These are phyloP conservation scores for Lasiodiplodia gonubiensis DNA, from an alignment of 2,329 filamentous ascomycete genomes.

Conservation along the genomic window DNA sequence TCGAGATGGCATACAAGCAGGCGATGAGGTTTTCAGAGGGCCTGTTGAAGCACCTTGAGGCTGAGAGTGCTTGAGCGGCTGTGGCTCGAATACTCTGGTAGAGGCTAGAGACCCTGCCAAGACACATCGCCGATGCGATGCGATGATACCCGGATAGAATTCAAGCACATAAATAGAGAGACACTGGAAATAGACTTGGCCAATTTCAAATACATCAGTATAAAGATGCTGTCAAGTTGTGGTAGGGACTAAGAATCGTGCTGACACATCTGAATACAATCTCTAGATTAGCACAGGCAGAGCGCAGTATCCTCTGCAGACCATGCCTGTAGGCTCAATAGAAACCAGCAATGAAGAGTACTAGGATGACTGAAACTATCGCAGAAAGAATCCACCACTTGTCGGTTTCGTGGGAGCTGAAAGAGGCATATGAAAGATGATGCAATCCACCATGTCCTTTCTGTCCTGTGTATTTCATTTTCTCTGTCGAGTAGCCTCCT, in stretches of 20 bases:
- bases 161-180: background rate
- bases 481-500: background rate
- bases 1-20: constrained; percentile 86
- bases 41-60: constrained; percentile 68
- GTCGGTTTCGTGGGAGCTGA: background rate
- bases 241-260: background rate
- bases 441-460: background rate
- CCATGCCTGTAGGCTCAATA: background rate
- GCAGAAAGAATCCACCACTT: background rate
- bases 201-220: background rate
- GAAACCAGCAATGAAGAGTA: background rate
- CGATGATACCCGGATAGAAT: constrained; percentile 26
- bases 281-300: background rate
- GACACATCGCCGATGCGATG: constrained; percentile 2
- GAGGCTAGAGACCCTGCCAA: background rate
- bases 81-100: background rate
- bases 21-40: constrained; percentile 76
- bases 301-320: background rate
- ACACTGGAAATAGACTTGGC: background rate
- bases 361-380: background rate
- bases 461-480: background rate
- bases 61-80: constrained; percentile 8
- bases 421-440: background rate
- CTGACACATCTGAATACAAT: background rate
- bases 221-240: background rate